Conservation (phyloP, 192 early-diverging fungal genomes). For the Glomus cerebriforme region DNA sequence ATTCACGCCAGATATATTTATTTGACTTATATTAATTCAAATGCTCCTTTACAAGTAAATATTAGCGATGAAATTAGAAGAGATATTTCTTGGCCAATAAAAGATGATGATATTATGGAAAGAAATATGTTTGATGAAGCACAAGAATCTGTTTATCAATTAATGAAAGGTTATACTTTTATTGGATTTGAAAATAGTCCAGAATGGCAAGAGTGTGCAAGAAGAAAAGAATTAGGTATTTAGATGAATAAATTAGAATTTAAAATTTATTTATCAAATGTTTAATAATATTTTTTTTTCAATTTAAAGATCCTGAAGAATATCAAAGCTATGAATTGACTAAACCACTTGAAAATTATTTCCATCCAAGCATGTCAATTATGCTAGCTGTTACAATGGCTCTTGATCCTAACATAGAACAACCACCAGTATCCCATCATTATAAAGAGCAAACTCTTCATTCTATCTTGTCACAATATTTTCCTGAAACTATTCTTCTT, state of each 20-base stretch:
- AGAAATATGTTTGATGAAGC: conserved; percentile 80
- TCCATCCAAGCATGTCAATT: conserved; percentile 31
- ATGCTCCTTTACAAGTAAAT: conserved; percentile 72
- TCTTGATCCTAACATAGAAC: conserved; percentile 17
- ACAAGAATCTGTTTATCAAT: conserved; percentile 73
- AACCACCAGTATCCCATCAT: conserved; percentile 28
- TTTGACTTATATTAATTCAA: conserved; percentile 68
- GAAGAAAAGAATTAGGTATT: conserved; percentile 37
- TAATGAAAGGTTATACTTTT: conserved; percentile 74
- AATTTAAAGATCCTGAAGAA: conserved; percentile 31
- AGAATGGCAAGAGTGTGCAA: conserved; percentile 47
- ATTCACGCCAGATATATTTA: conserved; percentile 73
- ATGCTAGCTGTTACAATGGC: conserved; percentile 34
- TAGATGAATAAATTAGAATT: background rate
- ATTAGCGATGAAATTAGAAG: conserved; percentile 67
- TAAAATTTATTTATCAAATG: background rate
- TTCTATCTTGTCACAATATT: conserved; percentile 33
- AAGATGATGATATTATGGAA: conserved; percentile 54
- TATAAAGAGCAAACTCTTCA: conserved; percentile 36
- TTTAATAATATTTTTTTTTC: background rate
- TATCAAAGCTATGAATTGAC: conserved; percentile 30
- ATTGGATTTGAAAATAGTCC: conserved; percentile 68
- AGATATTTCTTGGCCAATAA: conserved; percentile 72
- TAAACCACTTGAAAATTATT: conserved; percentile 16
- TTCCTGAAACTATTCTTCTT: conserved; percentile 27